Evolutionary conservation across 768 basidiomycete genomes (phyloP).

Genomic region (Termitomyces sp.): DNA sequence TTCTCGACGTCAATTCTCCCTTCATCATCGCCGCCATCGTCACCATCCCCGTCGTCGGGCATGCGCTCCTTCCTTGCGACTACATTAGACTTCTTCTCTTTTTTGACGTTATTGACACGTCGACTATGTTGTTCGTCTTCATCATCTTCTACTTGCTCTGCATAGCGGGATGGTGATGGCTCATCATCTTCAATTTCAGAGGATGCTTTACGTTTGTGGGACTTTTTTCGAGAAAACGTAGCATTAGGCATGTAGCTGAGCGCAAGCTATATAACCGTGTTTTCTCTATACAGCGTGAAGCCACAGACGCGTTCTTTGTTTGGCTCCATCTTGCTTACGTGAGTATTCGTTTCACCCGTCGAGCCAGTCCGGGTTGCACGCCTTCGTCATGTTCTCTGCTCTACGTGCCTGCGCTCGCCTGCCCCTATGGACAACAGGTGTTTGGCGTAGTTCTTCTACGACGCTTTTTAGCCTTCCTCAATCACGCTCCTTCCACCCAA

Average conservation of each 20-base stretch:
- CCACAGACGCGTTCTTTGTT: conserved; percentile 30
- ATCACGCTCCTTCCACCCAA: conserved; percentile 56
- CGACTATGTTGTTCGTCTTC: conserved; percentile 28
- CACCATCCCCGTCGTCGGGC: conserved; percentile 15
- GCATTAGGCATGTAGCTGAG: conserved; percentile 30
- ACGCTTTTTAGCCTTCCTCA: conserved; percentile 12
- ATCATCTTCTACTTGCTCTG: conserved; percentile 40
- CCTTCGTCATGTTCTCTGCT: conserved; percentile 30
- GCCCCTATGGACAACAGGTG: conserved; percentile 22
- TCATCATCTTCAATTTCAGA: conserved; percentile 59
- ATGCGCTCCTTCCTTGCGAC: conserved; percentile 17
- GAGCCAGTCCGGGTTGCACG: not conserved
- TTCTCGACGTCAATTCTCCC: conserved; percentile 54
- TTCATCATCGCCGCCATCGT: conserved; percentile 32
- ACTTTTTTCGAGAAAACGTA: conserved; percentile 32
- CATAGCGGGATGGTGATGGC: conserved; percentile 24
- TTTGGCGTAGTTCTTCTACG: conserved; percentile 11
- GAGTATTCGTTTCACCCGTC: not conserved
- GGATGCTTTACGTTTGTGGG: conserved; percentile 39
- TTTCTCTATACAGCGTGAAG: not conserved
- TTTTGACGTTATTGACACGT: conserved; percentile 20
- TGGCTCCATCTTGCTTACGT: conserved; percentile 10
- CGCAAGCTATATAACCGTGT: not conserved
- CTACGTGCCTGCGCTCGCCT: conserved; percentile 26
- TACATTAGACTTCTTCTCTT: conserved; percentile 25